These are phyloP conservation scores for Fraxinus ornus DNA, from an alignment of 305 asterid species.

Conservation along the genomic window DNA sequence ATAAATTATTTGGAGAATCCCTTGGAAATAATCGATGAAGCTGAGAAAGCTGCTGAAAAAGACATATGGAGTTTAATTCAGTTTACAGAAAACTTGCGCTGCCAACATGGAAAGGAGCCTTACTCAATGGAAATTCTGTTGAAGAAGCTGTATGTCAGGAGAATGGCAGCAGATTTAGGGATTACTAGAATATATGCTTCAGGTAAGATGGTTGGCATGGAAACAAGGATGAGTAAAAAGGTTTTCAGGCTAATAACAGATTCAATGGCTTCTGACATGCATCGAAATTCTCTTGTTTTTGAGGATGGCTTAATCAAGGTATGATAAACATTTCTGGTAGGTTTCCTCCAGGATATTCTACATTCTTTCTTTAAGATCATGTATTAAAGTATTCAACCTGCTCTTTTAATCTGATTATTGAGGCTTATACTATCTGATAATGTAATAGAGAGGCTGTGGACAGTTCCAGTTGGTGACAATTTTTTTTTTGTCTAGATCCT, in stretches of 20 bases:
- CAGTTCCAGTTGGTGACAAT: neutral
- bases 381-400: neutral
- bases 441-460: neutral
- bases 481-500: neutral
- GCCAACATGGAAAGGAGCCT: conserved; percentile 92
- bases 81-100: conserved; percentile 77
- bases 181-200: conserved; percentile 63
- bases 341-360: neutral
- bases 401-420: neutral
- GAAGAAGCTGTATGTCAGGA: conserved; percentile 88
- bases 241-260: conserved; percentile 85
- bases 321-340: conserved; percentile 9
- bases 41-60: conserved; percentile 80
- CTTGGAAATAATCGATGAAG: conserved; percentile 66
- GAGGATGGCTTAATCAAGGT: conserved; percentile 88
- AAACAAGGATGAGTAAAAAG: conserved; percentile 72
- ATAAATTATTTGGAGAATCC: conserved; percentile 92
- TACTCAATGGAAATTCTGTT: conserved; percentile 88
- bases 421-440: neutral
- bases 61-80: conserved; percentile 84
- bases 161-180: conserved; percentile 98
- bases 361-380: neutral
- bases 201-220: conserved; percentile 81
- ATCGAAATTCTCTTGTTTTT: conserved; percentile 63
- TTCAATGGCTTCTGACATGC: conserved; percentile 69